phyloP scores from a whole-genome alignment of 2,329 filamentous ascomycete species.

The Penicillium vulpinum region DNA sequence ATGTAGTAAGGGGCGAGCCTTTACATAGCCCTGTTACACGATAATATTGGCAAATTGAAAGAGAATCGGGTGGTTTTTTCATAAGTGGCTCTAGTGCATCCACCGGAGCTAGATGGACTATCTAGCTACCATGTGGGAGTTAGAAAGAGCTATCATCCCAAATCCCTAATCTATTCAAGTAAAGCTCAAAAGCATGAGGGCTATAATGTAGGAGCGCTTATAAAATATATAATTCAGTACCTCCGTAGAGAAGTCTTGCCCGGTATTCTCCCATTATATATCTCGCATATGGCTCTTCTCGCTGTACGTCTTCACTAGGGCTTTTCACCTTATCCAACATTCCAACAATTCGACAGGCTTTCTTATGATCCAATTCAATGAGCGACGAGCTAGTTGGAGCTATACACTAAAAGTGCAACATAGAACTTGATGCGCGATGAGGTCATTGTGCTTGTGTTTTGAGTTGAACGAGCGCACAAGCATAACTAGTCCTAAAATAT shows the following conservation, averaged over 20 bases:
- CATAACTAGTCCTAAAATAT: neutral
- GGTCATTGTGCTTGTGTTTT: neutral
- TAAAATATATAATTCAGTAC: no score
- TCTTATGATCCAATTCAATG: neutral
- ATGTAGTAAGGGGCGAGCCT: no score
- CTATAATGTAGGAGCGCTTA: neutral
- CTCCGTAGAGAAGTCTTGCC: no score
- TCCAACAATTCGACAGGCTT: neutral
- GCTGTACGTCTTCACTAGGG: fast-evolving
- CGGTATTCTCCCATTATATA: no score
- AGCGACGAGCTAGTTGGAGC: neutral
- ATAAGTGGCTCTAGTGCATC: neutral
- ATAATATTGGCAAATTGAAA: neutral
- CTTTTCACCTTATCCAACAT: no score
- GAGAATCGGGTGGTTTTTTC: neutral
- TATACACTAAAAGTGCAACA: neutral
- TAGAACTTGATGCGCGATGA: neutral
- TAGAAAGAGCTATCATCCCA: neutral
- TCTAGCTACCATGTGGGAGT: neutral
- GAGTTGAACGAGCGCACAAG: neutral
- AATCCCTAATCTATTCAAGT: no score
- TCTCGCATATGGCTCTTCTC: neutral
- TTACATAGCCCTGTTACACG: neutral
- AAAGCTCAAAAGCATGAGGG: neutral
- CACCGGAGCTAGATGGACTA: no score